Evolutionary conservation across 2,329 filamentous ascomycete genomes (phyloP).

Genomic region (Trichophyton simii): DNA sequence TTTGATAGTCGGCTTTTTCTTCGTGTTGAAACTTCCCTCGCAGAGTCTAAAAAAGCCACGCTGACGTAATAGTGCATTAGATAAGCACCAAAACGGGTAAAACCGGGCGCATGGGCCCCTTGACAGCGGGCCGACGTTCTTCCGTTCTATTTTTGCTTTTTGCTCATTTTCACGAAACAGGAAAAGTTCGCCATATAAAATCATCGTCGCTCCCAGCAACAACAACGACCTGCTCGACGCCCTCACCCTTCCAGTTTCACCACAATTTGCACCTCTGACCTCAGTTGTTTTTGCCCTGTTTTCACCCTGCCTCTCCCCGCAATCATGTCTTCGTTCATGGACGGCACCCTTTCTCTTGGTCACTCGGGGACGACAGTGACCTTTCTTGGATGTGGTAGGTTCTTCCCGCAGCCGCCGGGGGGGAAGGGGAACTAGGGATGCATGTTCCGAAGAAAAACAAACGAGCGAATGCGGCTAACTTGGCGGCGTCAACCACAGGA

Average conservation of each 20-base stretch:
- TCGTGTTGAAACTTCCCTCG: not conserved
- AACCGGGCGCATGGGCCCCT: not conserved
- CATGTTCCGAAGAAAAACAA: constrained; percentile 1
- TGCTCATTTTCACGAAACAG: not conserved
- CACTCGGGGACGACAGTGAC: constrained; percentile 26
- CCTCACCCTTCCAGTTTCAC: not conserved
- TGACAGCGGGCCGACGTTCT: not conserved
- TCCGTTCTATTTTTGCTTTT: not conserved
- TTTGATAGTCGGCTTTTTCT: not conserved
- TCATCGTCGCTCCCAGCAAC: not conserved
- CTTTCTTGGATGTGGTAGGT: constrained; percentile 65
- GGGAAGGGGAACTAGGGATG: not conserved
- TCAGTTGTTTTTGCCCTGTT: not conserved
- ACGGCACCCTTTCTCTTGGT: not conserved
- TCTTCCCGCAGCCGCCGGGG: not conserved
- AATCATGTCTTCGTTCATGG: not conserved
- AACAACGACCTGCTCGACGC: not conserved
- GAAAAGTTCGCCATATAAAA: not conserved
- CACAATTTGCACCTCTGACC: not conserved
- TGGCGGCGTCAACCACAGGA: constrained; percentile 36
- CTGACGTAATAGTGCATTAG: not conserved
- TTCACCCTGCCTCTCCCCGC: not conserved
- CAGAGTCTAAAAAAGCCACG: not conserved
- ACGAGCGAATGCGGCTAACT: not conserved
- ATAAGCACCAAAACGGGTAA: constrained; percentile 1